phyloP scores from a whole-genome alignment of 208 protist species.

The Phytomonas sp. region DNA sequence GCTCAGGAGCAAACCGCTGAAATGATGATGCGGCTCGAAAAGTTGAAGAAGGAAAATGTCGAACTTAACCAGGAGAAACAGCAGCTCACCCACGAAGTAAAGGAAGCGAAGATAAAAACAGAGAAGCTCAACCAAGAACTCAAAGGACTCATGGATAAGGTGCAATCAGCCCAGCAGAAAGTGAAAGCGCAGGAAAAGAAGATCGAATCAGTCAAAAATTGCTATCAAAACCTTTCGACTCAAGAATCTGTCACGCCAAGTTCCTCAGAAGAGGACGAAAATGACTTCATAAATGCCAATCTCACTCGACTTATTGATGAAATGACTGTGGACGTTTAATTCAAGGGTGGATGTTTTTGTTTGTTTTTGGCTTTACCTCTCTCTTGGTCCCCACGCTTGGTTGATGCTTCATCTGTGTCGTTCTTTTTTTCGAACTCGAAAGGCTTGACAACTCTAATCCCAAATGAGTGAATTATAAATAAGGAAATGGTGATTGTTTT shows the following conservation, averaged over 20 bases:
- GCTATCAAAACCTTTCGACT: slow-evolving; percentile 25
- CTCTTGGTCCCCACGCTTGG: background rate
- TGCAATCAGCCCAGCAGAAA: slow-evolving; percentile 41
- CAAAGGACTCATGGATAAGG: slow-evolving; percentile 35
- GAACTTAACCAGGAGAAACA: slow-evolving; percentile 52
- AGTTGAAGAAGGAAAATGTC: slow-evolving; percentile 49
- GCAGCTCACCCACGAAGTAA: slow-evolving; percentile 41
- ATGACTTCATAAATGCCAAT: slow-evolving; percentile 48
- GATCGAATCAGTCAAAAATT: slow-evolving; percentile 27
- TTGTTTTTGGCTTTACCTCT: background rate
- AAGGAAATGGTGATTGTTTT: slow-evolving; percentile 6
- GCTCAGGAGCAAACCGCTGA: slow-evolving; percentile 68
- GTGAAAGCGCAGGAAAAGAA: slow-evolving; percentile 56
- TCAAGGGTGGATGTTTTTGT: background rate
- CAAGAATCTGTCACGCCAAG: slow-evolving; percentile 40
- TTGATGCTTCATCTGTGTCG: background rate
- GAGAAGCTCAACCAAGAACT: slow-evolving; percentile 54
- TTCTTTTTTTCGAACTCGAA: background rate
- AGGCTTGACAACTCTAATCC: background rate
- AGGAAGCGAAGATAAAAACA: slow-evolving; percentile 47
- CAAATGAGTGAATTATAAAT: background rate
- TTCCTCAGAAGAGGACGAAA: slow-evolving; percentile 40
- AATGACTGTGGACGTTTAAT: slow-evolving; percentile 48
- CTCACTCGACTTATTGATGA: slow-evolving; percentile 41
- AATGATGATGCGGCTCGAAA: slow-evolving; percentile 51